Percentiles rank a stretch among this genome's conserved stretches.
Evolutionary conservation across 2,329 filamentous ascomycete genomes (phyloP).

Genomic region (Colletotrichum sp.): DNA sequence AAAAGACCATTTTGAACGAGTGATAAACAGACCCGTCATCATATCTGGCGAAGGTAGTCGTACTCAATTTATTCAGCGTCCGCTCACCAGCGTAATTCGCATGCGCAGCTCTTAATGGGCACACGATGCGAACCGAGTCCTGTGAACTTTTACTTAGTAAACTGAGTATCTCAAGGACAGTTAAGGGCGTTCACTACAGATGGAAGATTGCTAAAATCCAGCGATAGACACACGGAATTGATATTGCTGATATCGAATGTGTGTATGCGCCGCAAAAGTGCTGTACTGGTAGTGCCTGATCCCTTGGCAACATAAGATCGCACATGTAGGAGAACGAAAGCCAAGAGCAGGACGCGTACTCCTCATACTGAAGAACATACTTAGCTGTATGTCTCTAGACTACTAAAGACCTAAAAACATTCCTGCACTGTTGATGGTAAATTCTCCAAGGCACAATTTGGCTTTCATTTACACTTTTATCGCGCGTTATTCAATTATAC

Average conservation of each 20-base stretch:
- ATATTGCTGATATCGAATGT: neutral
- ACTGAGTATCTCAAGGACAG: neutral
- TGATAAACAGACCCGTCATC: fast-evolving
- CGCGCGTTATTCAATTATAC: neutral
- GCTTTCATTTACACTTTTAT: neutral
- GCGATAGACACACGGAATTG: neutral
- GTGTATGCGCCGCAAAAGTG: neutral
- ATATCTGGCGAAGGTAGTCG: neutral
- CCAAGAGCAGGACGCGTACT: neutral
- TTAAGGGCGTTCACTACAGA: fast-evolving
- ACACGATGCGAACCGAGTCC: neutral
- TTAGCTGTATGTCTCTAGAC: neutral
- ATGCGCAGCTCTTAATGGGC: neutral
- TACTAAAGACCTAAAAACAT: neutral
- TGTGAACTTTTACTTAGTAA: neutral
- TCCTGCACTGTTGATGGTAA: neutral
- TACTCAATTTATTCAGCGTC: neutral
- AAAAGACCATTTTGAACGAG: neutral
- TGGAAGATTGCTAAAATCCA: fast-evolving
- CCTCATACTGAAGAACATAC: neutral
- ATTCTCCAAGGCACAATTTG: neutral
- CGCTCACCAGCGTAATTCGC: neutral
- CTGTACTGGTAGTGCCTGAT: neutral
- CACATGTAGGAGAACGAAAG: neutral
- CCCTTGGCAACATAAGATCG: neutral